phyloP scores from a whole-genome alignment of 2,329 filamentous ascomycete species.

The Xylaria polymorpha region DNA sequence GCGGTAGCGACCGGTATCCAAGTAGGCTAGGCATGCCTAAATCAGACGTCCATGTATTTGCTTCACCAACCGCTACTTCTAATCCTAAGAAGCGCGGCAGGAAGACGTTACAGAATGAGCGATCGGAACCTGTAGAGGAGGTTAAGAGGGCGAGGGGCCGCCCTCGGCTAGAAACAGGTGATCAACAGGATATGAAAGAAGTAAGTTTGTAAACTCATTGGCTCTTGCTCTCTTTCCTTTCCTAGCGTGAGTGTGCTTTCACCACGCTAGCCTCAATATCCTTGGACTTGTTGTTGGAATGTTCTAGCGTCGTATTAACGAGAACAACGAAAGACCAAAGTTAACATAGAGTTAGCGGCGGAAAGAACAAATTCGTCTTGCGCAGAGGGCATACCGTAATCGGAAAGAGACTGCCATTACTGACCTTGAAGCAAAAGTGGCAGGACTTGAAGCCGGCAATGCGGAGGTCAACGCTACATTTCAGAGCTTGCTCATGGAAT shows the following conservation, averaged over 20 bases:
- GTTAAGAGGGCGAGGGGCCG: constrained; percentile 76
- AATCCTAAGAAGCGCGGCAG: constrained; percentile 51
- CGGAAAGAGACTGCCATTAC: constrained; percentile 86
- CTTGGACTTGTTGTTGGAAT: neutral
- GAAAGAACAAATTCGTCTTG: constrained; percentile 86
- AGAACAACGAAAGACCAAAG: constrained; percentile 7
- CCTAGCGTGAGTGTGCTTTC: constrained; percentile 8
- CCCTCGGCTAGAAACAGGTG: constrained; percentile 79
- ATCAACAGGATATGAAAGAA: constrained; percentile 77
- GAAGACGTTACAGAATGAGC: constrained; percentile 47
- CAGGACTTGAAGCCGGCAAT: constrained; percentile 74
- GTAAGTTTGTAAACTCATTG: constrained; percentile 30
- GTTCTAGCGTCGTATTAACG: neutral
- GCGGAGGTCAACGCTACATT: constrained; percentile 81
- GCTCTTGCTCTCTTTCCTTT: neutral
- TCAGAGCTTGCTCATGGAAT: constrained; percentile 70
- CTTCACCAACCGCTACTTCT: constrained; percentile 23
- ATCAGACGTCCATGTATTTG: constrained; percentile 38
- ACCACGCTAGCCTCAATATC: constrained; percentile 3
- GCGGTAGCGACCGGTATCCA: constrained; percentile 49
- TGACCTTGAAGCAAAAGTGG: constrained; percentile 76
- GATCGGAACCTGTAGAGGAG: constrained; percentile 57
- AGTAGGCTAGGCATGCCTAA: constrained; percentile 39
- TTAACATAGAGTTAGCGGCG: constrained; percentile 68
- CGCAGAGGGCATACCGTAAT: constrained; percentile 85